Evolutionary conservation across 192 early-diverging fungal genomes (phyloP), one percentile per base, ranked within the genome.

Genomic region (Coemansia sp.): DNA sequence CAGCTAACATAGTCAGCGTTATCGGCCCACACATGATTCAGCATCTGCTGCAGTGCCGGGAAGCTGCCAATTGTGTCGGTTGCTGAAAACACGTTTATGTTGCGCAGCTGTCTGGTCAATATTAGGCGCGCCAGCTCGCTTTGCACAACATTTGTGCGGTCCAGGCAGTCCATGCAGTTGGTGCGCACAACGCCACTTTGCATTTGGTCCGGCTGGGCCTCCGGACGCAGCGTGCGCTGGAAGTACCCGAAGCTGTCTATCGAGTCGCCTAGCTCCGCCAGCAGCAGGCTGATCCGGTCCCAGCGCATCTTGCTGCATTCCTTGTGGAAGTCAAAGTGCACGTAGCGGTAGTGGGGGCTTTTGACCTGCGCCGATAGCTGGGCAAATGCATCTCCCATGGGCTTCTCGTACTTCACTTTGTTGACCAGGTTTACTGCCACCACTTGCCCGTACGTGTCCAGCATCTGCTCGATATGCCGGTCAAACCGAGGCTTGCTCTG

Each of bases 131-230:
- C 92, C 28, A 99, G 70, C 31, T 94, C 88, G 20, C 87, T 89
- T 65, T 99, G 97, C 15, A 97, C 94, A 18, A 99, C 96, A 63
- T 99, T 99, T 26, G 97, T 99, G 59, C 97, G 87, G 65, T 99
- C 97, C 32, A 99, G 75, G 68, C 97, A 99, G 76, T 99, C 97
- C 89, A 99, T 96, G 73, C 97, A 99, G 71, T 99, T 99, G 2
- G 94, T 88, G 45, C 97, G 88, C 31, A 94, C 79, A 11, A 96
- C 88, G 8, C 90, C 92, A 5, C 70, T 76, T 57, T 99, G 95
- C 32, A 60, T 15, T 20, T 59, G 42, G 32, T 21, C 11, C 7
- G 56, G 49, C 32, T 47, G 49, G 15, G 52, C 51, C n/a, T 42
- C 38, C 28, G 34, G 15, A 10, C 30, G 34, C 16, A 44, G 43